phyloP scores from a whole-genome alignment of 345 rosid genomes.

The Melaleuca alternifolia region DNA sequence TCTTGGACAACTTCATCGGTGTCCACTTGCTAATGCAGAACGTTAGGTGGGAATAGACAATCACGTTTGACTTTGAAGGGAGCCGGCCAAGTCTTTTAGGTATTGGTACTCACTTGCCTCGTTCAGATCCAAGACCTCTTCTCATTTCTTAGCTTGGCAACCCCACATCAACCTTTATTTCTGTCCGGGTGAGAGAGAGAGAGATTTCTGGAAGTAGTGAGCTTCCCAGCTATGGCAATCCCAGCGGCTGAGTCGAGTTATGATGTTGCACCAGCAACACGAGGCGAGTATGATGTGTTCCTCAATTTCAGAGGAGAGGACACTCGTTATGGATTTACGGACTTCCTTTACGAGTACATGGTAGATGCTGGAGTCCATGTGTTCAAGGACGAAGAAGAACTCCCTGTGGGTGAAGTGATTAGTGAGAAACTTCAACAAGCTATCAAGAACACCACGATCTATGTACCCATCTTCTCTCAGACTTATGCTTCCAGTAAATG shows the following conservation, averaged over 20 bases:
- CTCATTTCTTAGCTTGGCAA: background rate
- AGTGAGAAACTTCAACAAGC: accelerated
- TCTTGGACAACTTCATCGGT: background rate
- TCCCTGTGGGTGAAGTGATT: accelerated
- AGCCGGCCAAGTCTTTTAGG: background rate
- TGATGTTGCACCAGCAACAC: background rate
- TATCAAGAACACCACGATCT: accelerated
- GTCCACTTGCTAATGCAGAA: background rate
- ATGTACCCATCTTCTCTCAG: background rate
- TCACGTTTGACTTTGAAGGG: accelerated
- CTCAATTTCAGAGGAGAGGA: background rate
- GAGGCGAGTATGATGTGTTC: accelerated
- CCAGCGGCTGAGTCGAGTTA: accelerated
- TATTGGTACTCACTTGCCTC: background rate
- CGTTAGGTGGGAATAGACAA: background rate
- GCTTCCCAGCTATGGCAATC: background rate
- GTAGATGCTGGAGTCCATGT: accelerated
- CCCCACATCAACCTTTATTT: accelerated
- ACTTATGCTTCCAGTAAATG: background rate
- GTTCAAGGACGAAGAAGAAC: accelerated
- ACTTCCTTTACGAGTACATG: accelerated
- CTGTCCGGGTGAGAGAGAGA: background rate
- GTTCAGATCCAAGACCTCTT: background rate
- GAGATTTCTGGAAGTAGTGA: background rate
- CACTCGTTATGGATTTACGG: accelerated